Evolutionary conservation across 2,329 filamentous ascomycete species (phyloP).

Genomic region (Aspergillus pseudotamarii): DNA sequence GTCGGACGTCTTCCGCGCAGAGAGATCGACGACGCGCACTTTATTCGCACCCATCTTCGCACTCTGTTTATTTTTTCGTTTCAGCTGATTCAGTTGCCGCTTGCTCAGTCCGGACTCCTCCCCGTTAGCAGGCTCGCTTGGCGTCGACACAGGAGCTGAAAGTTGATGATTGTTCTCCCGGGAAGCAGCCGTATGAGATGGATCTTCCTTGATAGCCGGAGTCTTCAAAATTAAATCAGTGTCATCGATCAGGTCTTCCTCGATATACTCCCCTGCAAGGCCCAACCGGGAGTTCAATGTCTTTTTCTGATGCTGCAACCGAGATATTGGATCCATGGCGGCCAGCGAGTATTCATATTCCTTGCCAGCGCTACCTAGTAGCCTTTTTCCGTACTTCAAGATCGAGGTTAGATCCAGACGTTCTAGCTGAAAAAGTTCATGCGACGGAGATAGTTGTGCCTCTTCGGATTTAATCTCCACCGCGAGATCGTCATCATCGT

Average conservation of each 20-base stretch:
- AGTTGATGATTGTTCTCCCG: slow-evolving; percentile 49
- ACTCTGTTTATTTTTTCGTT: slow-evolving; percentile 89
- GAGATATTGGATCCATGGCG: slow-evolving; percentile 75
- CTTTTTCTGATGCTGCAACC: slow-evolving; percentile 86
- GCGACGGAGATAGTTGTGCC: slow-evolving; percentile 40
- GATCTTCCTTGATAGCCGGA: slow-evolving; percentile 53
- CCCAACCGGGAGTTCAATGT: slow-evolving; percentile 80
- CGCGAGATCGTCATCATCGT: slow-evolving; percentile 52
- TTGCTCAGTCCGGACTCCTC: slow-evolving; percentile 81
- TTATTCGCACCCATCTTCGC: slow-evolving; percentile 89
- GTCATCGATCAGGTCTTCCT: slow-evolving; percentile 77
- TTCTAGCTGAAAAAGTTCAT: slow-evolving; percentile 71
- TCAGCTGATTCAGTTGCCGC: slow-evolving; percentile 89
- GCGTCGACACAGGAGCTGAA: slow-evolving; percentile 49
- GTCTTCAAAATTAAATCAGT: slow-evolving; percentile 58
- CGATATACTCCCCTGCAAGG: slow-evolving; percentile 78
- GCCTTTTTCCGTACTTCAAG: slow-evolving; percentile 78
- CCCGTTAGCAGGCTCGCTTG: slow-evolving; percentile 52
- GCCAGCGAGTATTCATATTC: slow-evolving; percentile 84
- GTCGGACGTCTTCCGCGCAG: slow-evolving; percentile 66
- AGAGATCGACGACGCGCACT: slow-evolving; percentile 84
- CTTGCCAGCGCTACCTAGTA: slow-evolving; percentile 79
- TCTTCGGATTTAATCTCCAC: slow-evolving; percentile 45
- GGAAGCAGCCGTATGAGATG: slow-evolving; percentile 43
- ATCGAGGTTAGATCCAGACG: slow-evolving; percentile 78